Evolutionary conservation across 441 rosid species (phyloP).

Genomic region (Populus hybrid): DNA sequence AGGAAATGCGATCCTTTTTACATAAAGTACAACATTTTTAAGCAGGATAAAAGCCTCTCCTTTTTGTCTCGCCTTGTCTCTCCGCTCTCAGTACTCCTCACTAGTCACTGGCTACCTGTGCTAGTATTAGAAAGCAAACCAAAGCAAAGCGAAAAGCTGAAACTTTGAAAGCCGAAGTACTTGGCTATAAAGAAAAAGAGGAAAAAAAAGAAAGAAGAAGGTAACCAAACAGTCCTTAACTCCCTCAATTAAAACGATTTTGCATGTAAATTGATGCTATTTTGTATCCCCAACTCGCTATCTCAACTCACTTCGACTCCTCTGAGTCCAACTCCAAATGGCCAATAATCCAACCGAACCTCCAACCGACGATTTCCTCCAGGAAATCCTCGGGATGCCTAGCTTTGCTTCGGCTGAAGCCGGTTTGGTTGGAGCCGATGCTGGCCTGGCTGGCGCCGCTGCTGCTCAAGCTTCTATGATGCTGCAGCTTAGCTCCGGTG

Average conservation of each 20-base stretch:
- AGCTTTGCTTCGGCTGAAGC: constrained; percentile 59
- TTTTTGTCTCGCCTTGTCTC: constrained; percentile 3
- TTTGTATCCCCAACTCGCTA: constrained; percentile 14
- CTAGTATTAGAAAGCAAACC: neutral
- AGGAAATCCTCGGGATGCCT: constrained; percentile 75
- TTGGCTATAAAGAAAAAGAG: neutral
- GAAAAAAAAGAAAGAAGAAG: too few relatives aligned
- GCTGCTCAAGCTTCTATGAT: constrained; percentile 62
- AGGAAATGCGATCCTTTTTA: constrained; percentile 23
- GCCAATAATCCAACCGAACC: constrained; percentile 58
- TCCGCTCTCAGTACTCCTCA: neutral
- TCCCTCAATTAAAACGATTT: neutral
- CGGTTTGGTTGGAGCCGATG: constrained; percentile 33
- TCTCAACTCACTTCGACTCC: constrained; percentile 13
- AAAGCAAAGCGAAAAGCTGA: neutral
- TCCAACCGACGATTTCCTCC: constrained; percentile 81
- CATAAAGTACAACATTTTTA: constrained; percentile 17
- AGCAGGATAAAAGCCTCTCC: constrained; percentile 26
- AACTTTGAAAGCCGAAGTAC: neutral
- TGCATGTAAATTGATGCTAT: constrained; percentile 33
- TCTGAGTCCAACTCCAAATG: constrained; percentile 28
- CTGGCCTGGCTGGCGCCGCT: constrained; percentile 26
- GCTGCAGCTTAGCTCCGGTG: constrained; percentile 81
- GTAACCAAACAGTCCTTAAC: neutral
- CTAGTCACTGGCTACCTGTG: neutral